Base-by-base conservation (phyloP, 2,329 filamentous ascomycete species). In the Venturia pyrina region DNA sequence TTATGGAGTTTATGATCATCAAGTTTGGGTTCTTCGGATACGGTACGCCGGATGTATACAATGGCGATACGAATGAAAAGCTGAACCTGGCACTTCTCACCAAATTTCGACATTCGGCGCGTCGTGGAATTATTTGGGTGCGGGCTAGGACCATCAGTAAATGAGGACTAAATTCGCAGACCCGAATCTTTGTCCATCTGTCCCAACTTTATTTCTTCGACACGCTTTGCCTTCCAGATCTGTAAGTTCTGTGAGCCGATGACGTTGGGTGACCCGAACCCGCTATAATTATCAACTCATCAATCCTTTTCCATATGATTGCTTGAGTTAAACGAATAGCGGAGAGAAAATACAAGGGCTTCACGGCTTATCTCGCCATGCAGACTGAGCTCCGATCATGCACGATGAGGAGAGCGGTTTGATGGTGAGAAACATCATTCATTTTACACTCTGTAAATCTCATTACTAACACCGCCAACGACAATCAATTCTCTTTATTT, bases 271-370 rank as follows among this genome's bases (percentile, higher is more conserved):
- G 32, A 34, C 32, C 50, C 50, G 28, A 32, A 24, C n/a, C 32
- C 63, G 64, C 64, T 66, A 62, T 40, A 75, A 74, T 72, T 91
- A 96, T 96, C 91, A 89, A 89, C 90, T 87, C 87, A 86, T 88
- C 83, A 28, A 85, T 87, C 86, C 89, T 82, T 80, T 73, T 73
- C 69, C 69, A 72, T 69, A 88, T 91, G 89, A 88, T 86, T 89
- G 83, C 71, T 72, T 86, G 86, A 91, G 91, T 88, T 96, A 96
- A 87, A 96, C 89, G 87, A 86, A 85, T 93, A 85, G 91, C 91
- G 90, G 83, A 96, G 83, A 96, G 78, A 72, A 83, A 95, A 79
- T 11, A n/a, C 32, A 46, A 37, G 5, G 48, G 40, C 66, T 37
- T 66, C 32, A 61, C 28, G 68, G 74, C 80, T 78, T 78, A 77